Percentiles rank a stretch among this genome's conserved stretches.
These are phyloP conservation scores for Noccaea caerulescens DNA, from an alignment of 345 rosid genomes.

Conservation along the genomic window DNA sequence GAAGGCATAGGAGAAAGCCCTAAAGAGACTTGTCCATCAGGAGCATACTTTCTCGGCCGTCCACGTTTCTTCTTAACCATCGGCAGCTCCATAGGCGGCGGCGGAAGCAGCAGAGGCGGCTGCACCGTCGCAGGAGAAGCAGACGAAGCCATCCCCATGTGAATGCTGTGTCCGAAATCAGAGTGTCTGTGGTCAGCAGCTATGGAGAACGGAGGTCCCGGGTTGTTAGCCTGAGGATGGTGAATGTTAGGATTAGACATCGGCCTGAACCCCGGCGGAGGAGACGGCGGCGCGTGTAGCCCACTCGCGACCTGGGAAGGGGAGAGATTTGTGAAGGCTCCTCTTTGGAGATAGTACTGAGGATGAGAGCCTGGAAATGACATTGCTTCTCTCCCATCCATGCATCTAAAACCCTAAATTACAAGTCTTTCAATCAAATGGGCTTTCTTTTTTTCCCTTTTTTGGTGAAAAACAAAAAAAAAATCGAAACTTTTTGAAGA, in stretches of 20 bases:
- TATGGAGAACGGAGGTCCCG: slow-evolving; percentile 55
- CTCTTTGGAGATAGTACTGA: slow-evolving; percentile 83
- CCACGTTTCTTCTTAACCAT: slow-evolving; percentile 93
- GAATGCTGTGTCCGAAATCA: slow-evolving; percentile 62
- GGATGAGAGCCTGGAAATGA: slow-evolving; percentile 76
- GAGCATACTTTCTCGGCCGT: slow-evolving; percentile 88
- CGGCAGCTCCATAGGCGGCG: slow-evolving; percentile 47
- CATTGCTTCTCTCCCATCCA: slow-evolving; percentile 99
- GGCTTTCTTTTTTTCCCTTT: not conserved
- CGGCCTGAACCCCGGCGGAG: slow-evolving; percentile 57
- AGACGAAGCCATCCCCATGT: slow-evolving; percentile 56
- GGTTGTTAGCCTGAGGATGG: slow-evolving; percentile 50
- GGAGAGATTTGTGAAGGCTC: slow-evolving; percentile 61
- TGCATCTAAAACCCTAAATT: slow-evolving; percentile 67
- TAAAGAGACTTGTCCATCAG: slow-evolving; percentile 81
- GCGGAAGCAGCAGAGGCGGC: slow-evolving; percentile 18
- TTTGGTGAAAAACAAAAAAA: not conserved
- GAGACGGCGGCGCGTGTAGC: slow-evolving; percentile 54
- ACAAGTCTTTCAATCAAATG: slow-evolving; percentile 18
- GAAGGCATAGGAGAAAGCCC: slow-evolving; percentile 70
- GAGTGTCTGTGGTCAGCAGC: slow-evolving; percentile 60
- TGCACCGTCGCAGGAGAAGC: slow-evolving; percentile 27
- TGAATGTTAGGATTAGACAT: slow-evolving; percentile 56
- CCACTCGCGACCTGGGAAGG: slow-evolving; percentile 56
- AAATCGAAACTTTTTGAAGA: slow-evolving; percentile 27